Percentiles rank a stretch among this genome's conserved stretches.
Evolutionary conservation across 441 rosid genomes (phyloP).

Genomic region (Bruguiera hainesii): DNA sequence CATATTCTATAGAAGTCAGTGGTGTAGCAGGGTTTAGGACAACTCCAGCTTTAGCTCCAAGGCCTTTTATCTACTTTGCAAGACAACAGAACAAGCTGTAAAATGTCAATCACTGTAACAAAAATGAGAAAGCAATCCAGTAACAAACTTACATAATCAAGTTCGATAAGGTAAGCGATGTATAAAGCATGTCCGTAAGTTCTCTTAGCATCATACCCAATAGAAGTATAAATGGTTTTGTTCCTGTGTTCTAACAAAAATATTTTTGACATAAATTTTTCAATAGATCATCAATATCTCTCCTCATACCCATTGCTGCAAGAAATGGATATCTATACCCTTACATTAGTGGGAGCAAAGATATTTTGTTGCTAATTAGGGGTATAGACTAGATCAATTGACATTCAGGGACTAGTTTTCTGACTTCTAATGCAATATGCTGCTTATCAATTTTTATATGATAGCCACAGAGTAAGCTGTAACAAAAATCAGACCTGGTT

Average conservation of each 20-base stretch:
- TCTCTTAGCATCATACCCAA: background rate
- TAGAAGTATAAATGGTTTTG: too few species aligned
- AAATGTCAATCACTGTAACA: slow-evolving; percentile 15
- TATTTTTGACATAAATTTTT: too few species aligned
- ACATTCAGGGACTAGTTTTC: background rate
- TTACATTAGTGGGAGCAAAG: background rate
- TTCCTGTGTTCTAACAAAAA: too few species aligned
- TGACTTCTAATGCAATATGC: background rate
- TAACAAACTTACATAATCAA: background rate
- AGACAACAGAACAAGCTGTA: slow-evolving; percentile 15
- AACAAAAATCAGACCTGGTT: slow-evolving; percentile 43
- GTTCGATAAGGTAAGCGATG: slow-evolving; percentile 9
- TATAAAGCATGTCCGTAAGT: slow-evolving; percentile 7
- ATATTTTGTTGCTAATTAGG: slow-evolving; percentile 4
- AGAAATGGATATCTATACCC: background rate
- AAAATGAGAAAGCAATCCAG: slow-evolving; percentile 13
- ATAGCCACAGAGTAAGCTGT: slow-evolving; percentile 1
- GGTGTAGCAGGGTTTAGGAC: slow-evolving; percentile 94
- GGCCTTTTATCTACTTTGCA: slow-evolving; percentile 59
- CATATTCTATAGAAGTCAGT: slow-evolving; percentile 73
- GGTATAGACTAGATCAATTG: background rate
- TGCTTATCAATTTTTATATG: background rate
- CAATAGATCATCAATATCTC: background rate
- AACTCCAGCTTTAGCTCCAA: slow-evolving; percentile 99
- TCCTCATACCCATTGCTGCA: background rate